phyloP scores from a whole-genome alignment of 2,329 filamentous ascomycete species.

The Monosporascus sp. region DNA sequence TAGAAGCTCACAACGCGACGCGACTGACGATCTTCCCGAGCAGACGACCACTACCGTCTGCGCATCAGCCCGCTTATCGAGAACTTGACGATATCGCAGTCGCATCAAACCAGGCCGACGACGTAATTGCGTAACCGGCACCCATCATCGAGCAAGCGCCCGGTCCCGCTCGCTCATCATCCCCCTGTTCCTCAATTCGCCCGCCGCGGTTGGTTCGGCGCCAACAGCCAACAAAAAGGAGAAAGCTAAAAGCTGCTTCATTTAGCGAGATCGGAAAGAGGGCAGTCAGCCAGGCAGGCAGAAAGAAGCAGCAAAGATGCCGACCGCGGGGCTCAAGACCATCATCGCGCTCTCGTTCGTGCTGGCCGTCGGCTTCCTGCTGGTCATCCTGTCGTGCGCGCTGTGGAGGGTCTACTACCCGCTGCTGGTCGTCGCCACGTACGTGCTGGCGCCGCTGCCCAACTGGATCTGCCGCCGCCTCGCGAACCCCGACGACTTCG shows the following conservation, averaged over 20 bases:
- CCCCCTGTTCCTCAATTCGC: neutral
- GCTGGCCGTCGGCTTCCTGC: constrained; percentile 95
- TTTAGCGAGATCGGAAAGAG: neutral
- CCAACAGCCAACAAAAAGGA: neutral
- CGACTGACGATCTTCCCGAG: no score
- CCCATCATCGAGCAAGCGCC: no score
- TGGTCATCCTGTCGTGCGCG: constrained; percentile 96
- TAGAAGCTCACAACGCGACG: no score
- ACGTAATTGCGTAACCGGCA: no score
- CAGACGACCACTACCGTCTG: no score
- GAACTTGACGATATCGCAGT: neutral
- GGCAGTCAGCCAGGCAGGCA: neutral
- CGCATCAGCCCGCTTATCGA: no score
- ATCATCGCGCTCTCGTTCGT: constrained; percentile 99
- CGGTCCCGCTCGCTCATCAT: no score
- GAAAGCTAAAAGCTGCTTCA: neutral
- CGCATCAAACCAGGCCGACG: neutral
- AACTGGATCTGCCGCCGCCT: constrained; percentile 94
- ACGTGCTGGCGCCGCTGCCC: constrained; percentile 85
- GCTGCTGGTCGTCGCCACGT: constrained; percentile 91
- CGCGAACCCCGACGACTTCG: constrained; percentile 92
- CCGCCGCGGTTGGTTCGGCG: neutral
- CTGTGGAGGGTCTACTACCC: constrained; percentile 94
- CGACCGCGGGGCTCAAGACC: constrained; percentile 90
- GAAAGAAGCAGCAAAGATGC: constrained; percentile 37